phyloP scores from a whole-genome alignment of 805 yeast genomes.

The Kluyveromyces siamensis region DNA sequence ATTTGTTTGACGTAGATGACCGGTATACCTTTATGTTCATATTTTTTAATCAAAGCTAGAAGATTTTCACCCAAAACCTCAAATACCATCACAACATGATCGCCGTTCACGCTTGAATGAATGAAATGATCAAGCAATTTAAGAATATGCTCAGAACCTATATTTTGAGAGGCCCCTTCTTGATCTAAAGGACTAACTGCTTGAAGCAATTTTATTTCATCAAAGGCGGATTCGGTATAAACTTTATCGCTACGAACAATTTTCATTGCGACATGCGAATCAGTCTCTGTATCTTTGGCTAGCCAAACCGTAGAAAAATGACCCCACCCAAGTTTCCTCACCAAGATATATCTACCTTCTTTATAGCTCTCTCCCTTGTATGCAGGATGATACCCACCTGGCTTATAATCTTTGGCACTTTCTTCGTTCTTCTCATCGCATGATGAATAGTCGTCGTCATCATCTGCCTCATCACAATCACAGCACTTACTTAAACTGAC shows the following conservation, averaged over 20 bases:
- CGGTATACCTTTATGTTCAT: slow-evolving; percentile 73
- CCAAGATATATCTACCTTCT: slow-evolving; percentile 64
- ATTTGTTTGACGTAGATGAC: slow-evolving; percentile 68
- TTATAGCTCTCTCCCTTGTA: slow-evolving; percentile 78
- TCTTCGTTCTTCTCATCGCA: slow-evolving; percentile 62
- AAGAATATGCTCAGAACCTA: slow-evolving; percentile 77
- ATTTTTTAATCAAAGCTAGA: slow-evolving; percentile 73
- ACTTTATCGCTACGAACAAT: slow-evolving; percentile 86
- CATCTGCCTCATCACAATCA: slow-evolving; percentile 17
- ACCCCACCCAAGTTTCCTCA: slow-evolving; percentile 97
- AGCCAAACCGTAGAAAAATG: slow-evolving; percentile 95
- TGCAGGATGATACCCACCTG: slow-evolving; percentile 96
- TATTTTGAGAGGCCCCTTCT: slow-evolving; percentile 37
- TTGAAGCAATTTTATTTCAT: slow-evolving; percentile 76
- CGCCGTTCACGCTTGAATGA: slow-evolving; percentile 85
- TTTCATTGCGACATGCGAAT: slow-evolving; percentile 84
- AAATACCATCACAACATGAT: slow-evolving; percentile 93
- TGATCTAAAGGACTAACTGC: slow-evolving; percentile 50
- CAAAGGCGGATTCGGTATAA: slow-evolving; percentile 89
- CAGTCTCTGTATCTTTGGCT: slow-evolving; percentile 48
- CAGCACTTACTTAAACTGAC: slow-evolving; percentile 10
- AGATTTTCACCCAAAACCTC: slow-evolving; percentile 94
- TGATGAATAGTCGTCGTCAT: slow-evolving; percentile 31
- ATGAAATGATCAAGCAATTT: slow-evolving; percentile 74
- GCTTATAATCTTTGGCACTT: slow-evolving; percentile 70